Evolutionary conservation across 345 rosid genomes (phyloP).

Genomic region (Geranium rotundifolium): DNA sequence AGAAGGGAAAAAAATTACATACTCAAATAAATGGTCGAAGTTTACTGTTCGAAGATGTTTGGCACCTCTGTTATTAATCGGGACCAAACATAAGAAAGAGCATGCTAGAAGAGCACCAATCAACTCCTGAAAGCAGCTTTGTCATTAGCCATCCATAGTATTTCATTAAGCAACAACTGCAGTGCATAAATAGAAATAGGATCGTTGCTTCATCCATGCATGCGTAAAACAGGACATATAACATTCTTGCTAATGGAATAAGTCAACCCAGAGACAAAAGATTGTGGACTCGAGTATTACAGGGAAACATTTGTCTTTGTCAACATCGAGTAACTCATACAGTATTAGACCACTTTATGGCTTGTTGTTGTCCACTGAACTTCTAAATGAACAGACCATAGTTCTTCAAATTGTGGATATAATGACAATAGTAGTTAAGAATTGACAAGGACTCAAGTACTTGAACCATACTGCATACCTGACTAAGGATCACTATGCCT

Average conservation of each 20-base stretch:
- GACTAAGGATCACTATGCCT: slow-evolving; percentile 68
- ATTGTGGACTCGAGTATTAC: no score
- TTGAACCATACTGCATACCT: slow-evolving; percentile 27
- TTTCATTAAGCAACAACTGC: not conserved
- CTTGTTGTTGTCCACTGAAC: no score
- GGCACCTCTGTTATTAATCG: slow-evolving; percentile 40
- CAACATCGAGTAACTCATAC: no score
- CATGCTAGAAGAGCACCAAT: slow-evolving; percentile 76
- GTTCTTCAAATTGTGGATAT: no score
- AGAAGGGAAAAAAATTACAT: slow-evolving; percentile 22
- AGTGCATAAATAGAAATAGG: not conserved
- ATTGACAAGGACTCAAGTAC: not conserved
- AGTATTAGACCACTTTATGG: no score
- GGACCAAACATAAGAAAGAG: slow-evolving; percentile 80
- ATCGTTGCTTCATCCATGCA: not conserved
- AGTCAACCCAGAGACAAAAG: no score
- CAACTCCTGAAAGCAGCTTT: slow-evolving; percentile 52
- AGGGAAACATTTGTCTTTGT: no score
- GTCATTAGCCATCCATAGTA: not conserved
- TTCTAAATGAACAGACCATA: no score
- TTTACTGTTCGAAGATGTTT: slow-evolving; percentile 64
- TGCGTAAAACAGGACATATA: no score
- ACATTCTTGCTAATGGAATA: no score
- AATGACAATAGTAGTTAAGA: not conserved
- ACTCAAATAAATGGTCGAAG: slow-evolving; percentile 76